phyloP scores from a whole-genome alignment of 1,284 basidiomycete species.

The Trametes polyzona region DNA sequence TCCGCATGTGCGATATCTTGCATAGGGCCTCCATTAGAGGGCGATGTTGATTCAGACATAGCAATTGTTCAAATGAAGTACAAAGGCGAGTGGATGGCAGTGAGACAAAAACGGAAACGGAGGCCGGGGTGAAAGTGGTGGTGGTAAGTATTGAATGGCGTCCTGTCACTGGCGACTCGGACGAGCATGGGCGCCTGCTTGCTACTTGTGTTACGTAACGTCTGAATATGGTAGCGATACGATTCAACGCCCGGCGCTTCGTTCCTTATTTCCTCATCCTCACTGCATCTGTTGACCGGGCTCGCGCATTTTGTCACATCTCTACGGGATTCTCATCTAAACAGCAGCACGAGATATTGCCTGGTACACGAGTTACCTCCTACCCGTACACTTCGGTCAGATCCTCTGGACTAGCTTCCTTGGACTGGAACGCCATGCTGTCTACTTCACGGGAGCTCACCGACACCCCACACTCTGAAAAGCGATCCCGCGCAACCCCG shows the following conservation, averaged over 20 bases:
- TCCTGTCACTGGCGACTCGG: not conserved
- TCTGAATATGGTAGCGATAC: too few species aligned
- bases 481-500: too few species aligned
- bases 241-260: too few species aligned
- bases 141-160: not conserved
- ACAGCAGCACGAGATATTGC: too few species aligned
- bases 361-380: too few species aligned
- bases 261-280: not conserved
- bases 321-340: too few species aligned
- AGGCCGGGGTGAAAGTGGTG: not conserved
- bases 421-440: too few species aligned
- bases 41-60: constrained; percentile 8
- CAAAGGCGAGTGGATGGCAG: not conserved
- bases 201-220: not conserved
- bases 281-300: not conserved
- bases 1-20: constrained; percentile 31
- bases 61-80: not conserved
- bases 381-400: too few species aligned
- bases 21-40: constrained; percentile 2
- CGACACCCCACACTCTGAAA: too few species aligned
- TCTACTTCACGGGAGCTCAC: too few species aligned
- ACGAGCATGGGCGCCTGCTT: not conserved
- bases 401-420: too few species aligned
- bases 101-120: not conserved
- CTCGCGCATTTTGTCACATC: too few species aligned